Base-by-base conservation (phyloP, 768 basidiomycete genomes). In the Leccinum ochraceum region DNA sequence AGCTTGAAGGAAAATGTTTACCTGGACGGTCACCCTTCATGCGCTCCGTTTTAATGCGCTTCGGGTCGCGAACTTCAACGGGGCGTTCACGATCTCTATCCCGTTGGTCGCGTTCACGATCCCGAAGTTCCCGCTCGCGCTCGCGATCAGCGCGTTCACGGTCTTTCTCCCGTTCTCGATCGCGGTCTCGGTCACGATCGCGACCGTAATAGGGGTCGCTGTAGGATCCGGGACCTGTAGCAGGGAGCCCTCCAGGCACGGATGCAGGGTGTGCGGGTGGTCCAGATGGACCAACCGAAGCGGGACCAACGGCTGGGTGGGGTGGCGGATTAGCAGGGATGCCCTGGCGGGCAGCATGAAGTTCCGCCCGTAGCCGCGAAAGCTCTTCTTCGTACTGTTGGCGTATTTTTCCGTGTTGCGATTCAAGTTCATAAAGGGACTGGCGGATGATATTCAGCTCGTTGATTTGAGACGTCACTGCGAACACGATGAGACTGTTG, bases 391-490 rank as follows among this genome's bases (percentile, higher is more conserved):
- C 95, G 68, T 93, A 96, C 69, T 89, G 86, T 62, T 89, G 85
- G 36, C 94, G 83, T 56, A 94, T 86, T 79, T 95, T 93, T 63
- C 81, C 83, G 66, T 98, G 94, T 62, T 91, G 89, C 0, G 86
- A 78, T 72, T 99, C 96, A 58, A 99, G 87, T 65, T 98, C 94
- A 70, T 95, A 95, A 11, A 98, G 81, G 2, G 90, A 86, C 69
- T 94, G 89, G 37, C 94, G 86, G 68, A 99, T 94, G 70, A 89
- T 86, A 66, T 89, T 91, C 57, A 98, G 80, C 72, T 98, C 96
- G 72, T 87, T 90, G 63, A 98, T 87, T 75, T 98, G 96, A 28
- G 81, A 80, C 5, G 83, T 82, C 53, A 93, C 92, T 93, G 71
- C 1, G 24, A 28, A 54, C 10, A 56, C 3, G 54, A 60, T 68